A percentile compares a stretch with the other conserved stretches of the same genome.
Conservation (phyloP, 331 rosid species). For the Phaseolus coccineus region DNA sequence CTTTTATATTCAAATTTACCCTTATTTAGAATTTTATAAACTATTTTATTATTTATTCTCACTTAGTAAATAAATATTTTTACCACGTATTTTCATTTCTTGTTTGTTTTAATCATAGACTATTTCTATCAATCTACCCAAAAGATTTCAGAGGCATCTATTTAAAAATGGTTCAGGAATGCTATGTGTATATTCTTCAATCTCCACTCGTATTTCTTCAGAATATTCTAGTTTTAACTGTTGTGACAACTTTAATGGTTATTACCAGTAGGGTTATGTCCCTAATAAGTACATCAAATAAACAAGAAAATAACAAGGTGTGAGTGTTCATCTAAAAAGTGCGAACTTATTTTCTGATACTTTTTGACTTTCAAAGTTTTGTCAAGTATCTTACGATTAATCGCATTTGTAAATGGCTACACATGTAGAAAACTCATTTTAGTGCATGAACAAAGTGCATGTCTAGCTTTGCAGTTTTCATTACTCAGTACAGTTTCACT, state of each 20-base stretch:
- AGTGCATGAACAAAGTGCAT: neutral
- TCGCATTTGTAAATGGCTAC: neutral
- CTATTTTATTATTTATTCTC: neutral
- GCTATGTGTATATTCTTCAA: neutral
- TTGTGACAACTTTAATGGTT: neutral
- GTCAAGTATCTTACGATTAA: neutral
- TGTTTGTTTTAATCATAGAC: neutral
- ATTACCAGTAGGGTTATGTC: neutral
- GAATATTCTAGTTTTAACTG: constrained; percentile 15
- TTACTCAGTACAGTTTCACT: constrained; percentile 12
- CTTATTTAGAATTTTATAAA: neutral
- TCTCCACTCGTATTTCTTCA: neutral
- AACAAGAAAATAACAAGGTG: neutral
- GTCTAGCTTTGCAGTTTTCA: neutral
- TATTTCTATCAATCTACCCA: neutral
- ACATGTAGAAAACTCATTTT: neutral
- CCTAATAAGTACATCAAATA: neutral
- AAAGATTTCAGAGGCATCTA: neutral
- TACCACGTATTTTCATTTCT: neutral
- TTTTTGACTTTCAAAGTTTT: neutral
- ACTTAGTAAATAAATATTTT: neutral
- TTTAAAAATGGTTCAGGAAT: neutral
- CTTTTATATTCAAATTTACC: neutral
- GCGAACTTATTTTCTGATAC: too few species aligned
- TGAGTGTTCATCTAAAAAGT: neutral